Percentiles rank a stretch among this genome's conserved stretches.
Evolutionary conservation across 305 asterid genomes (phyloP).

Genomic region (Fraxinus latifolia): DNA sequence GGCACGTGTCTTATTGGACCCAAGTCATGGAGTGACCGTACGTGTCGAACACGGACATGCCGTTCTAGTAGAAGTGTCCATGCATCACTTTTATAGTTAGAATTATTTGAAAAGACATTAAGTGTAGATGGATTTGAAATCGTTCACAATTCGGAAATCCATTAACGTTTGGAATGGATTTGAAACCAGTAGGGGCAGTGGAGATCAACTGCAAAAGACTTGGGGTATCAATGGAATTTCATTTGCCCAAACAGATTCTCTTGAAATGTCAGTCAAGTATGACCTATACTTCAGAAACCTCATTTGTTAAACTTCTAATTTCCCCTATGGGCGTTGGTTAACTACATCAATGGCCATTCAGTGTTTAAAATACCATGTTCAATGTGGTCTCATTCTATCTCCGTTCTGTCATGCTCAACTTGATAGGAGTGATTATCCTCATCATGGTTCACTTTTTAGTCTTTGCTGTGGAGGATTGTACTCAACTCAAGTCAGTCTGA

Average conservation of each 20-base stretch:
- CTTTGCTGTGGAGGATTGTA: neutral
- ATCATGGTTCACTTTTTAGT: neutral
- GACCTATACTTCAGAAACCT: neutral
- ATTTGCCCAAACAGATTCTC: neutral
- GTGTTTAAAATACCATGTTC: neutral
- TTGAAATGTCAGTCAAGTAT: neutral
- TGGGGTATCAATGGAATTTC: neutral
- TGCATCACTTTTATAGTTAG: neutral
- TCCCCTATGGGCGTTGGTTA: neutral
- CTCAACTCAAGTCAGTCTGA: neutral
- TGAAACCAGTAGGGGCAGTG: neutral
- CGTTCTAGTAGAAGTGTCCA: neutral
- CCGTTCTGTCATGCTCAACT: neutral
- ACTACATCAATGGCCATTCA: neutral
- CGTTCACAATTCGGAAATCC: neutral
- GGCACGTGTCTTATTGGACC: neutral
- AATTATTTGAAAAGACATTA: neutral
- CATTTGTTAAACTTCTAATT: neutral
- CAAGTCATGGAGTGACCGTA: neutral
- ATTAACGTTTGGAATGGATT: neutral
- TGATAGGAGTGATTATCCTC: neutral
- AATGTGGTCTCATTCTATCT: neutral
- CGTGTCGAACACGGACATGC: neutral
- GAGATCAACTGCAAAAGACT: neutral
- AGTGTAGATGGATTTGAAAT: neutral